Percentiles rank a stretch among this genome's conserved stretches.
phyloP scores from a whole-genome alignment of 441 rosid genomes.

The Erodium texanum region DNA sequence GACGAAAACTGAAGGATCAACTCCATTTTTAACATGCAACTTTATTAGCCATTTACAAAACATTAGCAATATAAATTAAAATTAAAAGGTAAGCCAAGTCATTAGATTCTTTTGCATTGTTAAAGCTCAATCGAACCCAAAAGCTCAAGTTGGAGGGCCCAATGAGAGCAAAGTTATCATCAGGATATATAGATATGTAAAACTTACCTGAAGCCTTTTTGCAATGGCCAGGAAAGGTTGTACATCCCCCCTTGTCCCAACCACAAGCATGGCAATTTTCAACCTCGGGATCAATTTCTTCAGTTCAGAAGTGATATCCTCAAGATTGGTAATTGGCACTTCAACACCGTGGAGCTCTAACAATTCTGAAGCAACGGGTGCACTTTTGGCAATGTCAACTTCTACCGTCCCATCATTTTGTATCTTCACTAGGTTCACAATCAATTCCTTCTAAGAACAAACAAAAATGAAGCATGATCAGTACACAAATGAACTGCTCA shows the following conservation, averaged over 20 bases:
- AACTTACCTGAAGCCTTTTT: constrained; percentile 81
- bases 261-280: constrained; percentile 76
- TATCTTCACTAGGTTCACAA: constrained; percentile 72
- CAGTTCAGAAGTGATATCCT: constrained; percentile 30
- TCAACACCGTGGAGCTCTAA: constrained; percentile 57
- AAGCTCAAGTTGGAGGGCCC: too few species aligned
- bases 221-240: constrained; percentile 94
- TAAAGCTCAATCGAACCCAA: too few species aligned
- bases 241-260: constrained; percentile 99
- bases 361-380: constrained; percentile 70
- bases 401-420: constrained; percentile 95
- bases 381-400: constrained; percentile 60
- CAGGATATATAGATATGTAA: constrained; percentile 3
- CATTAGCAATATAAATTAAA: too few species aligned
- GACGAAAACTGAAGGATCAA: too few species aligned
- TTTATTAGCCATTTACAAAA: too few species aligned
- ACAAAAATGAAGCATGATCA: too few species aligned
- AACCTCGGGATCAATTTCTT: constrained; percentile 64
- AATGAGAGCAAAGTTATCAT: neutral
- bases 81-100: too few species aligned
- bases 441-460: constrained; percentile 66
- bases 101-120: too few species aligned
- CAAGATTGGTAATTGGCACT: constrained; percentile 33
- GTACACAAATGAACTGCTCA: too few species aligned
- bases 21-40: too few species aligned